Evolutionary conservation across 345 rosid genomes (phyloP).

Genomic region (Populus tremula): DNA sequence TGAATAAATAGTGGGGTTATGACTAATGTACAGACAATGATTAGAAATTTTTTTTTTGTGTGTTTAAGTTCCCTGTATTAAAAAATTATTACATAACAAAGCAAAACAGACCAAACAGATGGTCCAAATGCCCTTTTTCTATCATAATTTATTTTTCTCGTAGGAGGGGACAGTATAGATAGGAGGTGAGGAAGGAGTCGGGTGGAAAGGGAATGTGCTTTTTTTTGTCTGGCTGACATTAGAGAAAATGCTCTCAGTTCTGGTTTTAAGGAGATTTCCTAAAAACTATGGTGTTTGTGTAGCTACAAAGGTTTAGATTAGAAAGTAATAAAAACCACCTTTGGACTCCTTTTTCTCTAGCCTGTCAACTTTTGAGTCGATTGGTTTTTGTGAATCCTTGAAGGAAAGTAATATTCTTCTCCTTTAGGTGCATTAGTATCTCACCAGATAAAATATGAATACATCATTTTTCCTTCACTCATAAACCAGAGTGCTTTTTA

Average conservation of each 20-base stretch:
- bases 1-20: neutral
- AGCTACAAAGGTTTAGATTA: neutral
- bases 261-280: neutral
- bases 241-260: neutral
- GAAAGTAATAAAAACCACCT: neutral
- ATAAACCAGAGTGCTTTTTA: neutral
- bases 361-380: neutral
- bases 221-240: neutral
- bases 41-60: neutral
- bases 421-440: neutral
- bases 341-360: neutral
- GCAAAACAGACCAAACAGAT: neutral
- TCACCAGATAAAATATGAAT: neutral
- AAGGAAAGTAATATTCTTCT: neutral
- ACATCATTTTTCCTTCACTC: neutral
- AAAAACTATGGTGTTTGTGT: neutral
- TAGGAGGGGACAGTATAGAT: neutral
- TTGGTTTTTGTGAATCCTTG: neutral
- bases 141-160: neutral
- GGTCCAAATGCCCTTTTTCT: neutral
- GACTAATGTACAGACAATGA: neutral
- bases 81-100: neutral
- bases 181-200: neutral
- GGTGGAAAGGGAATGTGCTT: neutral
- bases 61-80: neutral